phyloP scores from a whole-genome alignment of 192 early-diverging fungal species.

The Borealophlyctis nickersoniae region DNA sequence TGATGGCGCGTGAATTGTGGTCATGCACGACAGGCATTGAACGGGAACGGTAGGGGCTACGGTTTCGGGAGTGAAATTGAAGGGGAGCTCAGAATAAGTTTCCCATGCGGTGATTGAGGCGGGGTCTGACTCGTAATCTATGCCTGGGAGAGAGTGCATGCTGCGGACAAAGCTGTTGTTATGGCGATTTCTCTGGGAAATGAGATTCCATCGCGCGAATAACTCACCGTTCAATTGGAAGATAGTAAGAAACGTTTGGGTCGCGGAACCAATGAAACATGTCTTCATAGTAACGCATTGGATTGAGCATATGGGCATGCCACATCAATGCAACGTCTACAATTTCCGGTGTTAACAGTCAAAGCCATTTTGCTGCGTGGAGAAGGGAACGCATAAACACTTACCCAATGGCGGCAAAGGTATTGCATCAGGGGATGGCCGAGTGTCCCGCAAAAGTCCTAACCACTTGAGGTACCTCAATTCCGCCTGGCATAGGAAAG shows the following conservation, averaged over 20 bases:
- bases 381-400: neutral
- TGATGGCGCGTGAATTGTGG: conserved; percentile 8
- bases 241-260: conserved; percentile 33
- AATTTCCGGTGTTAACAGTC: too few species aligned
- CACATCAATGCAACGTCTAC: conserved; percentile 61
- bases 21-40: conserved; percentile 29
- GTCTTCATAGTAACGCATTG: conserved; percentile 60
- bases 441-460: conserved; percentile 36
- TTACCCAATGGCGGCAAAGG: conserved; percentile 44
- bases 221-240: conserved; percentile 41
- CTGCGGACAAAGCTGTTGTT: neutral
- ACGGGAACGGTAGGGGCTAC: conserved; percentile 35
- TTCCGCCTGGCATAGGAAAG: conserved; percentile 52
- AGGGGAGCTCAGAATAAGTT: conserved; percentile 30
- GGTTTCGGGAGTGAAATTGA: conserved; percentile 29
- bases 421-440: conserved; percentile 22
- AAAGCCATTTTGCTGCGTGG: conserved; percentile 4
- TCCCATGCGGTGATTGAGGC: conserved; percentile 37
- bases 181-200: neutral
- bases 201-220: neutral
- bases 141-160: conserved; percentile 25
- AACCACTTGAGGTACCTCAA: conserved; percentile 53
- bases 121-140: conserved; percentile 32
- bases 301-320: conserved; percentile 58
- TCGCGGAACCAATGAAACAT: conserved; percentile 44